These are phyloP conservation scores for Vaccinium myrtillus DNA, from an alignment of 148 eudicot genomes.

Conservation along the genomic window DNA sequence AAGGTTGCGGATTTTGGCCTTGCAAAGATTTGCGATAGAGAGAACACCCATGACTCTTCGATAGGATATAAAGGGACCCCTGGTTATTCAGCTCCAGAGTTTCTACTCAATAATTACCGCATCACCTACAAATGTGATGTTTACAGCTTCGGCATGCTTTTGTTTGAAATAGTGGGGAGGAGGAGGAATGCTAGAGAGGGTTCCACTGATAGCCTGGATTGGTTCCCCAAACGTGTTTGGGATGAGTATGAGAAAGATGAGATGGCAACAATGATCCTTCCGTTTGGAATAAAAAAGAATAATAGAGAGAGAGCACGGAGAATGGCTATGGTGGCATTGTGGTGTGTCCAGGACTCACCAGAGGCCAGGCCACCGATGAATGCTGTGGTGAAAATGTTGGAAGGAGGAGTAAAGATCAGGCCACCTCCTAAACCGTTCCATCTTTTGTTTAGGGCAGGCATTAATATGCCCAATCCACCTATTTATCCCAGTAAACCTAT, in stretches of 20 bases:
- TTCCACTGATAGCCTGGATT: not conserved
- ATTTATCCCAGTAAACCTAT: not conserved
- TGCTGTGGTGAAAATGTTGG: conserved; percentile 17
- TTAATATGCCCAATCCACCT: not conserved
- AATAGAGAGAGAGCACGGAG: not conserved
- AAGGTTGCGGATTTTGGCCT: conserved; percentile 16
- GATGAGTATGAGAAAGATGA: not conserved
- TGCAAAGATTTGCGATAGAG: conserved; percentile 1
- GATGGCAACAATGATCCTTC: not conserved
- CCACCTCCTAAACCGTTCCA: conserved; percentile 10
- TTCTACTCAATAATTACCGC: no score
- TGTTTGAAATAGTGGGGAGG: conserved; percentile 17
- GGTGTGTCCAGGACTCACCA: conserved; percentile 21
- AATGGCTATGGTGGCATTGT: conserved; percentile 12
- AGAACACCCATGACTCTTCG: not conserved
- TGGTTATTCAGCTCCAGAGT: no score
- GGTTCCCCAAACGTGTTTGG: conserved; percentile 4
- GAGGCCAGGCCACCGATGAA: conserved; percentile 7
- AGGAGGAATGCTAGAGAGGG: not conserved
- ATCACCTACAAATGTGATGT: no score
- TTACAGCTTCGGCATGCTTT: not conserved
- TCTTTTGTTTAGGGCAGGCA: not conserved
- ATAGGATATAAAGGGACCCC: not conserved
- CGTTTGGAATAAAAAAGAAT: not conserved
- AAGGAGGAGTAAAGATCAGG: conserved; percentile 5